Percentiles rank a stretch among this genome's conserved stretches.
phyloP scores from a whole-genome alignment of 169 alveolate species.

The Cyclospora cayetanensis region DNA sequence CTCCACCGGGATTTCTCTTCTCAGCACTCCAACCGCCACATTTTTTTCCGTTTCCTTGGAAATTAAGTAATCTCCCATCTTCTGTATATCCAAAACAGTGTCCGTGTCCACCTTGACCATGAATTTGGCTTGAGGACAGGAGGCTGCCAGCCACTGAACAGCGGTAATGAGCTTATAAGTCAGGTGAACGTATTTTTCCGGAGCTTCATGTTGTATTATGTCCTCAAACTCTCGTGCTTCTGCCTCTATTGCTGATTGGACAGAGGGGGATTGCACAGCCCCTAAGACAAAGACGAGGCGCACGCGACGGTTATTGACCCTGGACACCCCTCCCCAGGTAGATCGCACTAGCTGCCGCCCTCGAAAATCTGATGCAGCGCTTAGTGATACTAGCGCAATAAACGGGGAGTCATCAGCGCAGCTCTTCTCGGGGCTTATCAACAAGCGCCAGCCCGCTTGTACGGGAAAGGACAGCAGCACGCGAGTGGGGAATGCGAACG shows the following conservation, averaged over 20 bases:
- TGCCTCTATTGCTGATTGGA: neutral
- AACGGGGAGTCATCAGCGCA: conserved; percentile 44
- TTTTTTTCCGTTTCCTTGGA: neutral
- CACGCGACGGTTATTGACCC: neutral
- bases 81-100: neutral
- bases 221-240: neutral
- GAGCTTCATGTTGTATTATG: conserved; percentile 24
- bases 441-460: conserved; percentile 35
- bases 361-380: neutral
- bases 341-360: conserved; percentile 29
- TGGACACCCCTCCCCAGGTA: conserved; percentile 23
- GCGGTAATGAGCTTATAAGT: conserved; percentile 15
- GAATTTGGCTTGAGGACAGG: conserved; percentile 1
- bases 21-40: conserved; percentile 18
- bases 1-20: neutral
- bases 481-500: too few relatives aligned
- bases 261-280: neutral
- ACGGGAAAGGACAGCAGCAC: conserved; percentile 32
- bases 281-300: conserved; percentile 27
- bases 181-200: neutral
- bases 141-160: neutral
- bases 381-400: conserved; percentile 4
- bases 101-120: conserved; percentile 31
- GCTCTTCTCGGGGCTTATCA: neutral
- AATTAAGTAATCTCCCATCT: neutral